Conservation (phyloP, 192 early-diverging fungal genomes). For the Backusella westeae region DNA sequence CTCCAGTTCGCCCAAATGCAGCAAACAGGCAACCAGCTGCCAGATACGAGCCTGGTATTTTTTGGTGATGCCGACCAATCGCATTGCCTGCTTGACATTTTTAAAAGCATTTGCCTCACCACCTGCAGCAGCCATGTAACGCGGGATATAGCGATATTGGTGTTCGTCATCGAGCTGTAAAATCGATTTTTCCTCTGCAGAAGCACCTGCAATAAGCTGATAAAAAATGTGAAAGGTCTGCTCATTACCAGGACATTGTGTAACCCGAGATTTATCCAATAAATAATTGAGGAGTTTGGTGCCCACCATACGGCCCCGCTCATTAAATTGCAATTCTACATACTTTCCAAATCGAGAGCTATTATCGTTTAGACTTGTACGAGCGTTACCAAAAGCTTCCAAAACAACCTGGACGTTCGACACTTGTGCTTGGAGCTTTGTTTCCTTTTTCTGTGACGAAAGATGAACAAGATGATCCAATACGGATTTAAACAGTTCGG, state of each 20-base stretch:
- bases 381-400: constrained; percentile 88
- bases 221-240: constrained; percentile 96
- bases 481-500: constrained; percentile 65
- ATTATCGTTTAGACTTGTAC: constrained; percentile 69
- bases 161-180: constrained; percentile 68
- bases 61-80: constrained; percentile 79
- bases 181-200: constrained; percentile 70
- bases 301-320: constrained; percentile 86
- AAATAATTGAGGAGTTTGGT: constrained; percentile 86
- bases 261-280: constrained; percentile 82
- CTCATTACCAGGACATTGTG: constrained; percentile 59
- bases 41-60: constrained; percentile 85
- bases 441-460: constrained; percentile 69
- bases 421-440: constrained; percentile 67
- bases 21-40: constrained; percentile 78
- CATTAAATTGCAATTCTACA: constrained; percentile 90
- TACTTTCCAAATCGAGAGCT: constrained; percentile 85
- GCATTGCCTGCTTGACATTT: constrained; percentile 76
- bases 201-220: constrained; percentile 85
- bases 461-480: constrained; percentile 68
- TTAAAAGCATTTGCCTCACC: constrained; percentile 63
- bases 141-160: constrained; percentile 54
- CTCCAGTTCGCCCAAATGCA: constrained; percentile 86
- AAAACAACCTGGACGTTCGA: constrained; percentile 70
- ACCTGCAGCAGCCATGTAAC: constrained; percentile 52